A percentile compares a stretch with the other conserved stretches of the same genome.
These are phyloP conservation scores for Petrea volubilis DNA, from an alignment of 257 asterid species.

Conservation along the genomic window DNA sequence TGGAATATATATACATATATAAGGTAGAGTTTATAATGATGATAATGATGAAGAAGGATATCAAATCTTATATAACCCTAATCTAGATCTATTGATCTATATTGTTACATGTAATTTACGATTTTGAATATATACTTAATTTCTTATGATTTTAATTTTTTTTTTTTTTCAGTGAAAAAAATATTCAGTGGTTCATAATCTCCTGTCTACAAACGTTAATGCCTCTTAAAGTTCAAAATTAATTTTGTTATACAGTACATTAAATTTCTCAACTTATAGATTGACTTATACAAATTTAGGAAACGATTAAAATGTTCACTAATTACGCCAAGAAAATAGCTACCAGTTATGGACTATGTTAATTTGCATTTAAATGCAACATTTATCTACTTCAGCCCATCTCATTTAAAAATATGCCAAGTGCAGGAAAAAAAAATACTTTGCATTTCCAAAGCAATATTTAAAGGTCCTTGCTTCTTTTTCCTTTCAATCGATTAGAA, in stretches of 20 bases:
- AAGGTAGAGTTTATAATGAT: conserved; percentile 19
- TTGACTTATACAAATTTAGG: conserved; percentile 9
- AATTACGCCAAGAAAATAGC: conserved; percentile 12
- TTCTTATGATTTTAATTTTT: background rate
- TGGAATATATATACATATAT: background rate
- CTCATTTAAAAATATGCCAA: too few relatives aligned
- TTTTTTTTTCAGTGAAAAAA: background rate
- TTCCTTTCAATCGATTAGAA: too few relatives aligned
- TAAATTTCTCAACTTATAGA: background rate
- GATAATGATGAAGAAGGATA: conserved; percentile 21
- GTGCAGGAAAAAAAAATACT: too few relatives aligned
- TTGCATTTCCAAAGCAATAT: too few relatives aligned
- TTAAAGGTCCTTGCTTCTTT: too few relatives aligned
- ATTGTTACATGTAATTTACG: background rate
- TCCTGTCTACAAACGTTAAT: background rate
- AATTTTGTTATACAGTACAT: background rate
- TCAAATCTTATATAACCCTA: conserved; percentile 18
- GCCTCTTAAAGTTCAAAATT: background rate
- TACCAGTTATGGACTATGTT: background rate
- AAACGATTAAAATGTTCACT: conserved; percentile 1
- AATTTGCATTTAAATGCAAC: background rate
- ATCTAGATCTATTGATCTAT: conserved; percentile 4
- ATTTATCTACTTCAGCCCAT: too few relatives aligned
- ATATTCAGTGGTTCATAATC: background rate
- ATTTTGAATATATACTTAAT: background rate